Evolutionary conservation across 352 stramenopile species (phyloP).

Genomic region (Blastocystis sp.): DNA sequence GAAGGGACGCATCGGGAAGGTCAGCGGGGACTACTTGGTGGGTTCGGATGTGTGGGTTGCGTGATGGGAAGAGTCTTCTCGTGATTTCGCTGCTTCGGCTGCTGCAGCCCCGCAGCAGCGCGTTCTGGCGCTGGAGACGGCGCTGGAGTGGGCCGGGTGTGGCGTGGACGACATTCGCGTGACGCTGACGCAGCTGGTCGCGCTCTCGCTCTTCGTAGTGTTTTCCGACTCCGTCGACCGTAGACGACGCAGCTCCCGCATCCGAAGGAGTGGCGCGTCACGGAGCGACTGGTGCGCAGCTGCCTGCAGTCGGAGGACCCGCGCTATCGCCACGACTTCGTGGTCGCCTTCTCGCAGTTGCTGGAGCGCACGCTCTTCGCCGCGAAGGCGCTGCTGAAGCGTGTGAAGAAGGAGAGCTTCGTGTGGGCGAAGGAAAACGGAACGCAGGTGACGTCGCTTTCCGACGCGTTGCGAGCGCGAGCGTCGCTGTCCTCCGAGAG

Average conservation of each 20-base stretch:
- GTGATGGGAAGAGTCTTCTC: too few relatives aligned
- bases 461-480: too few relatives aligned
- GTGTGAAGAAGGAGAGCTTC: background rate
- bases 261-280: background rate
- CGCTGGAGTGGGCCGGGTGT: background rate
- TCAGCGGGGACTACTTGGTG: background rate
- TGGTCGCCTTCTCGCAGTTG: background rate
- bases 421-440: too few relatives aligned
- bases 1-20: background rate
- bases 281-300: background rate
- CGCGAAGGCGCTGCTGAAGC: background rate
- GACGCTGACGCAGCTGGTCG: conserved; percentile 8
- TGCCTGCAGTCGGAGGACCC: background rate
- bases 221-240: background rate
- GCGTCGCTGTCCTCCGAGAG: background rate
- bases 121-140: background rate
- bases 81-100: too few relatives aligned
- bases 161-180: conserved; percentile 4
- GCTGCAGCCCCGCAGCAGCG: background rate
- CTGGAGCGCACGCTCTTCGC: background rate
- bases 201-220: background rate
- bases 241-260: conserved; percentile 6
- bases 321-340: conserved; percentile 23
- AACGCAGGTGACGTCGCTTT: too few relatives aligned
- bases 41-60: too few relatives aligned